phyloP scores from a whole-genome alignment of 108 stramenopile genomes.

The Cyclotella kingstonii region DNA sequence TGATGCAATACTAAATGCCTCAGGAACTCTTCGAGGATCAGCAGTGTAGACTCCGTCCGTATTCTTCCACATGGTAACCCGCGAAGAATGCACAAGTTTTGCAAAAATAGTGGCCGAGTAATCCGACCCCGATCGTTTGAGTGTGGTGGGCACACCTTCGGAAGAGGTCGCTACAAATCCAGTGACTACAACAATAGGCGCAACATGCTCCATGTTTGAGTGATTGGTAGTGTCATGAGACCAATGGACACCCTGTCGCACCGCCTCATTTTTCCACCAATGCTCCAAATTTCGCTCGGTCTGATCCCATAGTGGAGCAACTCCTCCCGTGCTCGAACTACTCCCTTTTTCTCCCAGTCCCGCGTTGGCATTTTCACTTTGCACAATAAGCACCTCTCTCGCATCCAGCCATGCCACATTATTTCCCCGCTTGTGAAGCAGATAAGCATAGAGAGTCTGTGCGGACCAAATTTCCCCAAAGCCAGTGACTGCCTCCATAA shows the following conservation, averaged over 20 bases:
- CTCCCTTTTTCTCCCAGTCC: conserved; percentile 69
- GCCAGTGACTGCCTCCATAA: conserved; percentile 84
- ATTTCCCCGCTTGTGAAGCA: conserved; percentile 40
- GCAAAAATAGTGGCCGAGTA: conserved; percentile 88
- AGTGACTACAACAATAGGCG: conserved; percentile 69
- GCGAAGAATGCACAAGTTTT: conserved; percentile 56
- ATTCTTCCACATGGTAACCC: conserved; percentile 89
- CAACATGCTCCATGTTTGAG: neutral
- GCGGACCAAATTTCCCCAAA: conserved; percentile 92
- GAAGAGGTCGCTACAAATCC: conserved; percentile 81
- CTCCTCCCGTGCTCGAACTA: conserved; percentile 58
- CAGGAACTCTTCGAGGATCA: conserved; percentile 87
- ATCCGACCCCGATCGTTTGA: conserved; percentile 86
- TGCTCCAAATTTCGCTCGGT: conserved; percentile 28
- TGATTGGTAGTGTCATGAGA: neutral
- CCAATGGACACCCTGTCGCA: conserved; percentile 43
- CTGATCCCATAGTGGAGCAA: conserved; percentile 60
- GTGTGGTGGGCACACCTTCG: conserved; percentile 83
- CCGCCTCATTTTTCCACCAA: conserved; percentile 60
- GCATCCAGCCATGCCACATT: conserved; percentile 79
- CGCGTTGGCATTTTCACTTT: conserved; percentile 46
- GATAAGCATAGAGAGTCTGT: conserved; percentile 71
- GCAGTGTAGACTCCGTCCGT: conserved; percentile 88
- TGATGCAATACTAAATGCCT: conserved; percentile 69
- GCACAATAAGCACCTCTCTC: conserved; percentile 74